A percentile compares a stretch with the other conserved stretches of the same genome.
Conservation (phyloP, 306 rosid genomes). For the Prinsepia uniflora region DNA sequence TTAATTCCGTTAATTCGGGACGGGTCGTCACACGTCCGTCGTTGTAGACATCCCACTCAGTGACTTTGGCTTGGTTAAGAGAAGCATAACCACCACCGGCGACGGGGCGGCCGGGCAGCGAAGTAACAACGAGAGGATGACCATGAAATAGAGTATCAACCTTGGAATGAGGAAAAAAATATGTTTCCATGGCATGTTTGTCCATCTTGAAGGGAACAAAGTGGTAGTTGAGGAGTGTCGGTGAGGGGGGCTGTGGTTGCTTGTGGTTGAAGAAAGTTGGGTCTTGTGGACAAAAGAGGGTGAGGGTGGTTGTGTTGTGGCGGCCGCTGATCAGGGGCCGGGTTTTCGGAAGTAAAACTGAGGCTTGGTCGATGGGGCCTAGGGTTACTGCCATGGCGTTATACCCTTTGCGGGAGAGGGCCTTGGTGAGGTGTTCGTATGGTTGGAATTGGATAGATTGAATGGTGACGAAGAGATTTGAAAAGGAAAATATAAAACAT, state of each 20-base stretch:
- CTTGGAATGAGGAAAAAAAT: constrained; percentile 1
- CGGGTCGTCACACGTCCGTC: too few relatives aligned
- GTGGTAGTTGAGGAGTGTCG: not conserved
- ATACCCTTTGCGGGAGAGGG: constrained; percentile 4
- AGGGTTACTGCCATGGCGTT: not conserved
- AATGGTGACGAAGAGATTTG: not conserved
- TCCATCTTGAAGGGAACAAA: not conserved
- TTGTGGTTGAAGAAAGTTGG: constrained; percentile 8
- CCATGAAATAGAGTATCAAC: constrained; percentile 5
- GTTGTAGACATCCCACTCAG: constrained; percentile 8
- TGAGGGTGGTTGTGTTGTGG: not conserved
- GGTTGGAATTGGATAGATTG: not conserved
- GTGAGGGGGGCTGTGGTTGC: constrained; percentile 13
- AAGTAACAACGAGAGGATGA: constrained; percentile 9
- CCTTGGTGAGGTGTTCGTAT: not conserved
- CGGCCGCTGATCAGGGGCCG: too few relatives aligned
- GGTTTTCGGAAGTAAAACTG: not conserved
- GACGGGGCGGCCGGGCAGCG: not conserved
- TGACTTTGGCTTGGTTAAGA: not conserved
- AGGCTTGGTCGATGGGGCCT: not conserved
- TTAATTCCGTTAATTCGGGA: too few relatives aligned
- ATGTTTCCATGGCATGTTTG: not conserved
- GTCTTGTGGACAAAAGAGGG: constrained; percentile 6
- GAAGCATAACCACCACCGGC: not conserved
- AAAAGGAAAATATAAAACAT: not conserved